A percentile compares a stretch with the other conserved stretches of the same genome.
Evolutionary conservation across 768 basidiomycete species (phyloP).

Genomic region (Calocera viscosa): DNA sequence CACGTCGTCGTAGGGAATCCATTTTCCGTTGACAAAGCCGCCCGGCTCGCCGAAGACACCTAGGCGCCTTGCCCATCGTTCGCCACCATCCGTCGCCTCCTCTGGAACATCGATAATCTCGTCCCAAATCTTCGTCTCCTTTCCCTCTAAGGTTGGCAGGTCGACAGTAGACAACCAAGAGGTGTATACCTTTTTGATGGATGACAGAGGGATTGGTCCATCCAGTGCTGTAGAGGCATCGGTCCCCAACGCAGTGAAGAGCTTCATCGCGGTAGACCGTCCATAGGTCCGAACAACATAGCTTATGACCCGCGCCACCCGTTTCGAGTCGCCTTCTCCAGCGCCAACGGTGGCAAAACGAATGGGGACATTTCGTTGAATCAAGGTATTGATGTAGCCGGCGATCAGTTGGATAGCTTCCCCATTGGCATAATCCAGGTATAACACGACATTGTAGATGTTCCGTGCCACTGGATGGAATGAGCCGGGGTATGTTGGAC

Average conservation of each 20-base stretch:
- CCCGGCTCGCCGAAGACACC: constrained; percentile 40
- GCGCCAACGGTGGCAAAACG: constrained; percentile 60
- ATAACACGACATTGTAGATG: constrained; percentile 69
- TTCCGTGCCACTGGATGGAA: constrained; percentile 65
- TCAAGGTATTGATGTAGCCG: constrained; percentile 52
- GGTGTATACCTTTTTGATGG: neutral
- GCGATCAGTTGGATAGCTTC: constrained; percentile 50
- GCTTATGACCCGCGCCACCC: constrained; percentile 63
- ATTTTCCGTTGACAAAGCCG: constrained; percentile 77
- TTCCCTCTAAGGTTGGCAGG: constrained; percentile 25
- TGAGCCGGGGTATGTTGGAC: constrained; percentile 67
- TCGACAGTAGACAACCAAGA: neutral
- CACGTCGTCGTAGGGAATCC: constrained; percentile 55
- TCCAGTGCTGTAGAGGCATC: neutral
- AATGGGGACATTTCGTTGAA: constrained; percentile 60
- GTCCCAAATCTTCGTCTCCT: constrained; percentile 33
- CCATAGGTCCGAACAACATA: constrained; percentile 55
- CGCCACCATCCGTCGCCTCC: neutral
- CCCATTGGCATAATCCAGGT: constrained; percentile 62
- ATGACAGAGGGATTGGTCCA: neutral
- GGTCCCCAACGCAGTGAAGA: constrained; percentile 40
- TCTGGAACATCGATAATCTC: constrained; percentile 32
- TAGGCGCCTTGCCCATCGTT: constrained; percentile 19
- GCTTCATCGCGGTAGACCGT: constrained; percentile 45
- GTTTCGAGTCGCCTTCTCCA: constrained; percentile 33